Base-by-base conservation (phyloP, 441 rosid species). In the Hura crepitans region DNA sequence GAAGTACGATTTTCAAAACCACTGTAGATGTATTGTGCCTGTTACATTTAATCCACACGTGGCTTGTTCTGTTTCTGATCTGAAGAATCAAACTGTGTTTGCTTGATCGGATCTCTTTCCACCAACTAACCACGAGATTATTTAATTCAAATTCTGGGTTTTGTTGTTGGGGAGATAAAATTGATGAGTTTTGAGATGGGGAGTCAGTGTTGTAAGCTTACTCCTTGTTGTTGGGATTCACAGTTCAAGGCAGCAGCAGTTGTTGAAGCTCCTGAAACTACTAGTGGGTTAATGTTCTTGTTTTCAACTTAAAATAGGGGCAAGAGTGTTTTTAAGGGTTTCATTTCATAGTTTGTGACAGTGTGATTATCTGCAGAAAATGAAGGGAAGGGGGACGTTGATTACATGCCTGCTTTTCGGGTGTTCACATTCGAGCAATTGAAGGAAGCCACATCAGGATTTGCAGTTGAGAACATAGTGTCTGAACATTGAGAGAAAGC, bases 401-500 rank as follows among this genome's bases (percentile, higher is more conserved):
- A 79, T 72, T 74, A 76, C 70, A 66, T 85, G 81, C 89, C 97
- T 20, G 81, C 77, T 14, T 95, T 95, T 67, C 81, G 84, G n/a
- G 97, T 90, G 71, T 92, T 83, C 79, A 78, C 91, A 2, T 81
- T 90, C 20, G 96, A 87, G 83, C 82, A 84, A 28, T 81, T 95
- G 15, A 87, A 83, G 82, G 85, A 79, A 74, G 82, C 82, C 47
- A 73, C 82, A 6, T 81, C 82, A 60, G 84, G 83, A 17, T 85
- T 82, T 43, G 82, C 81, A 43, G 80, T 74, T 15, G 85, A 75
- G 47, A 75, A 72, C 65, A 85, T 85, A 25, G 83, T 85, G 59
- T 85, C 88, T 11, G 88, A 85, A 66, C 77, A 81, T 68, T 85
- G 88, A 20, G 88, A 85, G 79, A 85, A 82, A 58, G 85, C 85